Conservation (phyloP, 805 yeast species). For the Clavispora asparagi region DNA sequence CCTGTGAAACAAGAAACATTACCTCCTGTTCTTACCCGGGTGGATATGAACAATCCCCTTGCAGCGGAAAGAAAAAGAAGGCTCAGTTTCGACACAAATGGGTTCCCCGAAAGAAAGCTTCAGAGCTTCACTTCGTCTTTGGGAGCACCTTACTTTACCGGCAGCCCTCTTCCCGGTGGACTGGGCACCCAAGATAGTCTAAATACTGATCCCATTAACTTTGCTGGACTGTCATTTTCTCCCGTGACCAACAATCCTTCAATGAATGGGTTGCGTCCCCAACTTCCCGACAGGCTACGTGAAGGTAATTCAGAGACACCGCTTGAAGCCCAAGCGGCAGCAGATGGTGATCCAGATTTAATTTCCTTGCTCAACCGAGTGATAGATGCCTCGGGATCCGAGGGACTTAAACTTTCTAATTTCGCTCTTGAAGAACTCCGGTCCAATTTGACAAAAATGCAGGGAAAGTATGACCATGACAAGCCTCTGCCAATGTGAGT, state of each 20-base stretch:
- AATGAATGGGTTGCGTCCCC: background rate
- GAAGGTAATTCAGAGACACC: background rate
- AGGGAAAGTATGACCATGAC: conserved; percentile 2
- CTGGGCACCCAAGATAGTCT: background rate
- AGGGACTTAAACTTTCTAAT: conserved; percentile 13
- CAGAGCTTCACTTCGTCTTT: background rate
- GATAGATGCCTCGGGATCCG: conserved; percentile 17
- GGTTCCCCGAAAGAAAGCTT: background rate
- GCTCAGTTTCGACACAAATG: background rate
- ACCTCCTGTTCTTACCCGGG: background rate
- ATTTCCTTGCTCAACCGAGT: conserved; percentile 11
- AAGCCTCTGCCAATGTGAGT: background rate
- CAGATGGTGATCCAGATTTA: conserved; percentile 5
- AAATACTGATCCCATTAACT: background rate
- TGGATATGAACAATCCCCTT: background rate
- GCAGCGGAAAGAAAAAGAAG: background rate
- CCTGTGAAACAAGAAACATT: background rate
- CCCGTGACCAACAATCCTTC: background rate
- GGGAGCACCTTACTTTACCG: background rate
- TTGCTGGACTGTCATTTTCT: background rate
- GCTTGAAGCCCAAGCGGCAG: background rate
- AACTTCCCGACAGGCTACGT: background rate
- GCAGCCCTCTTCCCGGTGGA: background rate
- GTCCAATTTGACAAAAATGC: conserved; percentile 15
- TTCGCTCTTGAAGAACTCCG: conserved; percentile 24